Evolutionary conservation across 2,329 filamentous ascomycete species (phyloP).

Genomic region (Bipolaris victoriae): DNA sequence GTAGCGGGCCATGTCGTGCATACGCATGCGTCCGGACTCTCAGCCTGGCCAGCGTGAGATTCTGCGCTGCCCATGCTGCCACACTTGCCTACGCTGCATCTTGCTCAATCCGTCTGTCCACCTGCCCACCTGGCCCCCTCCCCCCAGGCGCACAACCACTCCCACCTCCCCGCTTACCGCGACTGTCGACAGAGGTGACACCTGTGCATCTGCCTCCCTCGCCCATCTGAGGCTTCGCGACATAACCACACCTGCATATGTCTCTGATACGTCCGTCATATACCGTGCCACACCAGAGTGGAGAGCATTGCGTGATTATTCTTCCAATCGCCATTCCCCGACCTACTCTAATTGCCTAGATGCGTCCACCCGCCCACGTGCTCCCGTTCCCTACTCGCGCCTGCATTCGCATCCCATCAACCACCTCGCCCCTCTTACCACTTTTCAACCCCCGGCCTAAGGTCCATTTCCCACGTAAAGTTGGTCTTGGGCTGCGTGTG

Average conservation of each 20-base stretch:
- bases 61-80: slow-evolving; percentile 3
- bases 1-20: slow-evolving; percentile 15
- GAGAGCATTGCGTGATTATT: not conserved
- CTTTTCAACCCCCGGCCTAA: slow-evolving; percentile 82
- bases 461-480: slow-evolving; percentile 82
- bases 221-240: not conserved
- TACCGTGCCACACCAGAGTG: no score
- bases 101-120: not conserved
- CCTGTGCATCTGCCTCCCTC: not conserved
- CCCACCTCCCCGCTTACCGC: not conserved
- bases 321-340: not conserved
- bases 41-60: slow-evolving; percentile 9
- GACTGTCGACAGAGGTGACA: not conserved
- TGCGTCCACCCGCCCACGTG: not conserved
- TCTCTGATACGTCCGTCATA: no score
- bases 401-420: not conserved
- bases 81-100: slow-evolving; percentile 5
- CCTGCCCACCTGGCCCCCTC: no score
- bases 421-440: slow-evolving; percentile 60
- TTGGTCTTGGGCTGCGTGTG: slow-evolving; percentile 80
- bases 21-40: slow-evolving; percentile 6
- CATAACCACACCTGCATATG: not conserved
- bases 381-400: not conserved
- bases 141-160: not conserved
- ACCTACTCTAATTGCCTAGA: not conserved